phyloP scores from a whole-genome alignment of 176 grass and related monocot genomes.

The Oryza coarctata region DNA sequence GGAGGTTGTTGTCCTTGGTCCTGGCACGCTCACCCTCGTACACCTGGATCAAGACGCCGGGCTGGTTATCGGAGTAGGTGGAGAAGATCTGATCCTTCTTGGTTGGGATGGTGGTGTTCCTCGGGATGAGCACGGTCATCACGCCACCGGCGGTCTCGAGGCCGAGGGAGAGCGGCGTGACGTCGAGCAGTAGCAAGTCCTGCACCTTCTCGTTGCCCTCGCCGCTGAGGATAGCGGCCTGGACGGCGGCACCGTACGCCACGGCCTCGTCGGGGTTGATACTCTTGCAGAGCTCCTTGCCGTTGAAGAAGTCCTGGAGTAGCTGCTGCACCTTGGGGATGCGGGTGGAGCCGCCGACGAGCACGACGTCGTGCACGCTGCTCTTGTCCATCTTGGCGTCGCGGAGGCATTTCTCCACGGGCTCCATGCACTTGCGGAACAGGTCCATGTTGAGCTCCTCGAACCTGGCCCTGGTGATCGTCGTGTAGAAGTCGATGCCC shows the following conservation, averaged over 20 bases:
- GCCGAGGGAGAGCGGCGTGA: slow-evolving; percentile 60
- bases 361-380: slow-evolving; percentile 80
- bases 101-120: slow-evolving; percentile 84
- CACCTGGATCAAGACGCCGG: slow-evolving; percentile 75
- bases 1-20: slow-evolving; percentile 74
- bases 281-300: slow-evolving; percentile 99
- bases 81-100: slow-evolving; percentile 91
- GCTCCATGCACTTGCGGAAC: slow-evolving; percentile 94
- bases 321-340: slow-evolving; percentile 97
- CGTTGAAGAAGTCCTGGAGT: slow-evolving; percentile 99
- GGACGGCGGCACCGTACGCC: slow-evolving; percentile 82
- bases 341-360: slow-evolving; percentile 87
- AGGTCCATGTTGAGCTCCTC: slow-evolving; percentile 99
- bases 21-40: slow-evolving; percentile 69
- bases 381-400: slow-evolving; percentile 99
- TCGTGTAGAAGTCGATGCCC: slow-evolving; percentile 91
- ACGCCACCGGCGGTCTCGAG: slow-evolving; percentile 80
- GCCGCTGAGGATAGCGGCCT: slow-evolving; percentile 91
- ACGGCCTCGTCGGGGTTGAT: slow-evolving; percentile 99
- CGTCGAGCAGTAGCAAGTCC: slow-evolving; percentile 82
- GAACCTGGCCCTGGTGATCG: slow-evolving; percentile 84
- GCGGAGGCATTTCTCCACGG: slow-evolving; percentile 91
- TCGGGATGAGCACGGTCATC: slow-evolving; percentile 77
- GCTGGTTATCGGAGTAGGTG: slow-evolving; percentile 84
- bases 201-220: slow-evolving; percentile 96